Evolutionary conservation across 2,329 filamentous ascomycete genomes (phyloP).

Genomic region (Decorospora gaudefroyi): DNA sequence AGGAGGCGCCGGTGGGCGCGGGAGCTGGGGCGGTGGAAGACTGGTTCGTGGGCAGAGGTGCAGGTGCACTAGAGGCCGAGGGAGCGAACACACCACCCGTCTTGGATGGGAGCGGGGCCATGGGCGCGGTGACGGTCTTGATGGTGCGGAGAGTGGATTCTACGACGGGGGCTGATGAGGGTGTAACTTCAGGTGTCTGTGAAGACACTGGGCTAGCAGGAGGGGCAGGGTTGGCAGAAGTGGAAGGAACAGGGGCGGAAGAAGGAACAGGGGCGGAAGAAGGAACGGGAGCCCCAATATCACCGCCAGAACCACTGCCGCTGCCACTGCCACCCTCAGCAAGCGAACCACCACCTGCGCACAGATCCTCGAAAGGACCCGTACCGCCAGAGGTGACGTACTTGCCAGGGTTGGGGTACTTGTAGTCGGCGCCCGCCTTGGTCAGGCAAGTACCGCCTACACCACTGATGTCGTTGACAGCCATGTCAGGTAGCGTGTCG

Average conservation of each 20-base stretch:
- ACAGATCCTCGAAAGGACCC: constrained; percentile 34
- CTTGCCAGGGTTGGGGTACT: constrained; percentile 68
- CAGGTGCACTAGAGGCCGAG: not conserved
- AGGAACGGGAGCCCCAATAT: not conserved
- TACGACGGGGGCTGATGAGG: constrained; percentile 8
- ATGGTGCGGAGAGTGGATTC: constrained; percentile 30
- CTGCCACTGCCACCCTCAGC: constrained; percentile 4
- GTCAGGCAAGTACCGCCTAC: constrained; percentile 60
- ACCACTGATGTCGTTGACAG: constrained; percentile 67
- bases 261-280: constrained; percentile 8
- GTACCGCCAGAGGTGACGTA: constrained; percentile 49
- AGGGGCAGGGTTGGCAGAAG: constrained; percentile 9
- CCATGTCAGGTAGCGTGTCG: constrained; percentile 68
- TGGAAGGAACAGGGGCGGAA: not conserved
- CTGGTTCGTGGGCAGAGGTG: not conserved
- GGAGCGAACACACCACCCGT: constrained; percentile 1
- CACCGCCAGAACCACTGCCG: not conserved
- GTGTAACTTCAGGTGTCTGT: constrained; percentile 5
- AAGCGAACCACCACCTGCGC: constrained; percentile 21
- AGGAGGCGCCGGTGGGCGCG: constrained; percentile 19
- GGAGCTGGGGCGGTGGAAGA: not conserved
- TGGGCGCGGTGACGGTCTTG: constrained; percentile 33
- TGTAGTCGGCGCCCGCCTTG: constrained; percentile 48
- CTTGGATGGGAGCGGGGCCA: constrained; percentile 6
- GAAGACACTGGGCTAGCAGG: constrained; percentile 7